Percentiles rank a stretch among this genome's conserved stretches.
These are phyloP conservation scores for Skeletonema tropicum DNA, from an alignment of 108 stramenopile species.

Conservation along the genomic window DNA sequence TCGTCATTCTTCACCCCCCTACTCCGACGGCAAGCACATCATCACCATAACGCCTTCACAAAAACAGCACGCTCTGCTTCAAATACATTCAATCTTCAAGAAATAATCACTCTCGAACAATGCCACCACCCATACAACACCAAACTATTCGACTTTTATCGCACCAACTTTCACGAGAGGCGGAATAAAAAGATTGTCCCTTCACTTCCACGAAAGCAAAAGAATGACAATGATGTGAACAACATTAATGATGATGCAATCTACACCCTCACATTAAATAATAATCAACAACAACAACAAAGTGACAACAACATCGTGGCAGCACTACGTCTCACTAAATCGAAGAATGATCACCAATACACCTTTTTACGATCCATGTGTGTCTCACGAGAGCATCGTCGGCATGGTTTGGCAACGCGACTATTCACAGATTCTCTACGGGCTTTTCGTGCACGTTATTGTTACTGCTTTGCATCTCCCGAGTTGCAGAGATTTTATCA, in stretches of 20 bases:
- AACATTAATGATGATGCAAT: background rate
- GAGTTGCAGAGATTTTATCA: conserved; percentile 2
- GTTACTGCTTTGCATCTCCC: conserved; percentile 25
- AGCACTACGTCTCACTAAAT: conserved; percentile 13
- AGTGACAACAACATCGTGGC: background rate
- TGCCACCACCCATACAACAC: background rate
- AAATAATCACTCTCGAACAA: background rate
- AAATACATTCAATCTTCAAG: background rate
- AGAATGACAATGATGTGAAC: no score
- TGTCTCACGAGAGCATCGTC: background rate
- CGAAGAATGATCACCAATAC: conserved; percentile 4
- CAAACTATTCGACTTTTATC: background rate
- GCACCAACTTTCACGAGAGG: background rate
- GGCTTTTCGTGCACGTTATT: background rate
- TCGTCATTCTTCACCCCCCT: no score
- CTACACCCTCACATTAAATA: background rate
- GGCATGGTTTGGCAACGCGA: background rate
- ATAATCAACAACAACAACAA: background rate
- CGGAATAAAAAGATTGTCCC: background rate
- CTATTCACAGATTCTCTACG: background rate
- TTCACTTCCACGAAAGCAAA: background rate
- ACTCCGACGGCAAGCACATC: background rate
- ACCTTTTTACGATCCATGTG: conserved; percentile 12
- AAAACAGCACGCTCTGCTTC: background rate
- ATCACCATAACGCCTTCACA: background rate